Base-by-base conservation (phyloP, 345 rosid genomes). In the Salix dunnii region DNA sequence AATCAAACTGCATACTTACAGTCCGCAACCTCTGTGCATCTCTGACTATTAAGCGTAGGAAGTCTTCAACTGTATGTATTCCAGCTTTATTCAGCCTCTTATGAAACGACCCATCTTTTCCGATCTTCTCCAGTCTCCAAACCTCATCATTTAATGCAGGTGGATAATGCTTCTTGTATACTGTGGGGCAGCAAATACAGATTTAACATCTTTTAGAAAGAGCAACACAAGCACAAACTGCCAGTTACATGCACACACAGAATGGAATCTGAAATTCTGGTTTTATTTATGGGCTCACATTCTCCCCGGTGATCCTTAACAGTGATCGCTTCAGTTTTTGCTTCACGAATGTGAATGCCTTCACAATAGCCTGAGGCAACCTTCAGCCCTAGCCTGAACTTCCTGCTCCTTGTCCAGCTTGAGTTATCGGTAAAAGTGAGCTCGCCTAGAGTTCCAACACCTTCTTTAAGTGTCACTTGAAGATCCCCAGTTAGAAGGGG, bases 161-260 rank as follows among this genome's bases (percentile, higher is more conserved):
- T 7, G 99, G 99, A 68, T 96, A 96, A 80, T 96, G 98, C 85
- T 96, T 96, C 88, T 96, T 96, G 85, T 96, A 96, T 74, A 92
- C 99, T 96, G 86, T 31, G 69, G 67, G 36, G 40, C 28, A 58
- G 40, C 43, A 60, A 61, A 40, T 51, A 7, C 9, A 71, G 17
- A 25, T 38, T 73, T 49, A 33, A 62, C 35, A 40, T 75, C 40
- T 25, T 16, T 36, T 33, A 8, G n/a, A 76, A 23, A 68, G 21
- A 67, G 21, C 0, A 18, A 16, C 7, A 18, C 30, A 14, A 14
- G 38, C 67, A 9, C 46, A 21, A 7, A 40, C 71, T 23, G 36
- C 65, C 65, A 43, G 65, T 93, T 97, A 82, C 85, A 88, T 49
- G 27, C 13, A 2, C 31, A 13, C 70, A 25, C 46, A 35, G 51